Conservation (phyloP, 2,329 filamentous ascomycete species). For the Trichoderma polysporum region DNA sequence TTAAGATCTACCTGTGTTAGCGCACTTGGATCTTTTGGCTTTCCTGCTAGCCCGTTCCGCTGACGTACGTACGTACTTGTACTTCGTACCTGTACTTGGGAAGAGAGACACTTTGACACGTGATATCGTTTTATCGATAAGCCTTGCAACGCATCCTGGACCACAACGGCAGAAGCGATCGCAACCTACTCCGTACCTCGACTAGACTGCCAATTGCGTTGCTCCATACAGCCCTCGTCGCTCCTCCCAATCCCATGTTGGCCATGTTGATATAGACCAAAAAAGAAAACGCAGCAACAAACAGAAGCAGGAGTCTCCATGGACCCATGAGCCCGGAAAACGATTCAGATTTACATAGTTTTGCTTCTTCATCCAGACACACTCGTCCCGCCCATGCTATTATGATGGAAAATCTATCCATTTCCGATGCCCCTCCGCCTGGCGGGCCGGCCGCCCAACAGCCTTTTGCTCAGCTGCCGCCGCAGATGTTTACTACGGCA, state of each 20-base stretch:
- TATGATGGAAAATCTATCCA: slow-evolving; percentile 54
- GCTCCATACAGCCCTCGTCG: not conserved
- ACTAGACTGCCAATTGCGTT: not conserved
- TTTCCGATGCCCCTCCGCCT: slow-evolving; percentile 49
- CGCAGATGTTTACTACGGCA: slow-evolving; percentile 98
- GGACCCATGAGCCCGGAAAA: slow-evolving; percentile 3
- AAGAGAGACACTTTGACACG: not conserved
- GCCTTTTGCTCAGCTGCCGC: slow-evolving; percentile 65
- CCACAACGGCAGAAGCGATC: slow-evolving; percentile 7
- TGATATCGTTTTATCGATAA: slow-evolving; percentile 20
- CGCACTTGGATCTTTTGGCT: not conserved
- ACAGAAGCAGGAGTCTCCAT: slow-evolving; percentile 4
- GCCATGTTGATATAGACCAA: slow-evolving; percentile 18
- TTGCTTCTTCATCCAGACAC: not conserved
- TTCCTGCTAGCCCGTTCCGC: not conserved
- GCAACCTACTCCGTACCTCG: not conserved
- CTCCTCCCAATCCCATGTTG: not conserved
- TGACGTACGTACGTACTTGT: not conserved
- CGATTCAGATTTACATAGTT: not conserved
- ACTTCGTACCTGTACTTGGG: not conserved
- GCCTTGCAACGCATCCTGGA: not conserved
- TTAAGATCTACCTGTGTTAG: not conserved
- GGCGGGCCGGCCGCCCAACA: slow-evolving; percentile 48
- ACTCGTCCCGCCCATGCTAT: slow-evolving; percentile 28
- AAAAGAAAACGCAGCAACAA: not conserved